Evolutionary conservation across 78 protist genomes (phyloP), one percentile per base, ranked within the genome.

Genomic region (Chrysochromulina tobinii): DNA sequence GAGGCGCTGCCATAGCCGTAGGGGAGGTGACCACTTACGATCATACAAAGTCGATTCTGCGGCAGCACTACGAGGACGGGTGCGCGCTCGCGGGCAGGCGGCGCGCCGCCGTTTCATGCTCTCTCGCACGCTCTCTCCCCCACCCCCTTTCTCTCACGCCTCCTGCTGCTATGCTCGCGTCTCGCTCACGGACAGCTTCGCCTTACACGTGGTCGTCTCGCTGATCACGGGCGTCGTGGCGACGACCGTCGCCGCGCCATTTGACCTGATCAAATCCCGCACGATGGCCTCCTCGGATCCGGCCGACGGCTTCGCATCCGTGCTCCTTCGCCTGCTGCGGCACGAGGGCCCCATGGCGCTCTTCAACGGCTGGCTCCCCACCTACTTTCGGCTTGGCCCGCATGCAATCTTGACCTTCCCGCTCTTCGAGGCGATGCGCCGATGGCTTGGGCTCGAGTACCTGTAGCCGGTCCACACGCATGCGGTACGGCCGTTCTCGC

Each of bases 1-100:
- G 83, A 2, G 83, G 83, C 83, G 83, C 83, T 1, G 83, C 57
- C 11, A 75, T 75, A 17, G 83, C 83, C 21, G 83, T 75, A 1
- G 83, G 83, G 23, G 83, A 75, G 83, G 83, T 75, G 58, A 75
- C 58, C 14, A 75, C 83, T 12, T 75, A 75, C 83, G 83, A 75
- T 23, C n/a, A 4, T 23, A 50, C 57, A 0, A 75, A 75, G 15
- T 3, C 57, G 55, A 0, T 2, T 3, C 83, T 75, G 20, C 14
- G 23, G 27, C 72, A 20, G n/a, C 8, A 12, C 64, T 12, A 59
- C 64, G 64, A 7, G 23, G 64, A 59, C 64, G 64, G 38, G 38
- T 38, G 38, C 38, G 38, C 38, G 38, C 38, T 38, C 38, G 38
- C 38, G 38, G 38, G 38, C 38, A 38, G 38, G 38, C 38, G 38